Percentiles rank a stretch among this genome's conserved stretches.
Conservation (phyloP, 805 yeast species). For the Wickerhamiella cacticola region DNA sequence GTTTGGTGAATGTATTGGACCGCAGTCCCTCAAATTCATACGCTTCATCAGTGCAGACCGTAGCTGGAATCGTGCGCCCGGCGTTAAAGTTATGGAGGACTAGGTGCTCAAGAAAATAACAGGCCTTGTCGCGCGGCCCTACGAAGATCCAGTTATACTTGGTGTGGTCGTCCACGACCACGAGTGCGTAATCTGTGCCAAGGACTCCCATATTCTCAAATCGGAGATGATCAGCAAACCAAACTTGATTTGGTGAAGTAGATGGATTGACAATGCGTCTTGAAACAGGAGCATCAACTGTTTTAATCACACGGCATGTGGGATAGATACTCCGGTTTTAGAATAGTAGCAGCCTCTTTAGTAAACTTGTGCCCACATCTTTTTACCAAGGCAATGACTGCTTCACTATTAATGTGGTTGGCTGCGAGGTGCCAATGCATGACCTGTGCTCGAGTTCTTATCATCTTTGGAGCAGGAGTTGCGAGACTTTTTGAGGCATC, state of each 20-base stretch:
- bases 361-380: neutral
- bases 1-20: neutral
- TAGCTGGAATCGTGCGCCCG: neutral
- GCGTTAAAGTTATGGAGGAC: neutral
- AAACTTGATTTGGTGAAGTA: neutral
- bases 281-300: neutral
- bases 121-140: neutral
- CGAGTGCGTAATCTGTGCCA: neutral
- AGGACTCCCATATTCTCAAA: neutral
- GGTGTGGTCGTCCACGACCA: neutral
- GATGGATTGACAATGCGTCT: neutral
- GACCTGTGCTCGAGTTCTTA: neutral
- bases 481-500: neutral
- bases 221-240: neutral
- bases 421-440: neutral
- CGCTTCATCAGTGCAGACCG: conserved; percentile 1
- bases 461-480: neutral
- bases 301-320: neutral
- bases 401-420: neutral
- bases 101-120: neutral
- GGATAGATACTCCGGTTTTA: no score
- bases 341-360: no score
- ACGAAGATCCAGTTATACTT: neutral
- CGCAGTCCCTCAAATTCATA: neutral
- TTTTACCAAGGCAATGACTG: neutral